A percentile compares a stretch with the other conserved stretches of the same genome.
These are phyloP conservation scores for Medicago truncatula DNA, from an alignment of 306 rosid genomes.

Conservation along the genomic window MtrunA17r5.0-ANR NC_053045.1:52684001-52684500, in stretches of 20 bases:
- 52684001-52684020: slow-evolving; percentile 47
- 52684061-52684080: slow-evolving; percentile 24
- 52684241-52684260: slow-evolving; percentile 61
- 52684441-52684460: neutral
- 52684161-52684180: slow-evolving; percentile 39
- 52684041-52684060: slow-evolving; percentile 21
- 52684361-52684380: slow-evolving; percentile 28
- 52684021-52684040: slow-evolving; percentile 36
- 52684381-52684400: slow-evolving; percentile 36
- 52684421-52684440: slow-evolving; percentile 16
- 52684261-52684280: slow-evolving; percentile 47
- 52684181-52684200: slow-evolving; percentile 26
- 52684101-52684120: slow-evolving; percentile 74
- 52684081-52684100: slow-evolving; percentile 42
- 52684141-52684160: slow-evolving; percentile 49
- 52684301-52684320: slow-evolving; percentile 58
- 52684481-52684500: neutral
- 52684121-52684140: slow-evolving; percentile 58
- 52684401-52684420: slow-evolving; percentile 27
- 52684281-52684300: slow-evolving; percentile 17
- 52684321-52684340: slow-evolving; percentile 30
- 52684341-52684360: slow-evolving; percentile 22
- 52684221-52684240: slow-evolving; percentile 48
- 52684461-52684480: slow-evolving; percentile 6
- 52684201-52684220: slow-evolving; percentile 45